These are phyloP conservation scores for Vachellia pachyceras DNA, from an alignment of 306 rosid genomes.

Conservation along the genomic window DNA sequence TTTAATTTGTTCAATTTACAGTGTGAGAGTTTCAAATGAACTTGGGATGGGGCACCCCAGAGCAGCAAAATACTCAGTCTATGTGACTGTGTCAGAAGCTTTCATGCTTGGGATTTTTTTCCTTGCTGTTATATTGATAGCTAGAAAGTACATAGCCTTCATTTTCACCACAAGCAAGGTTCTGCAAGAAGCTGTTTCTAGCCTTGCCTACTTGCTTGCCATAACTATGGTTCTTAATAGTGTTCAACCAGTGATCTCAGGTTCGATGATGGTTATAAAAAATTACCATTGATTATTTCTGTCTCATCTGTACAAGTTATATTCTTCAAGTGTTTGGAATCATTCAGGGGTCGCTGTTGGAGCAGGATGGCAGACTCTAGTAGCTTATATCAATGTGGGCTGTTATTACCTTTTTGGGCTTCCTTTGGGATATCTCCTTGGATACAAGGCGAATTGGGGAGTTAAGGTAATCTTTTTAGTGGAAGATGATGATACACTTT, in stretches of 20 bases:
- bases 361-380: slow-evolving; percentile 66
- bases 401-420: slow-evolving; percentile 61
- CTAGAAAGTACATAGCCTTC: slow-evolving; percentile 53
- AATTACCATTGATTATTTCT: neutral
- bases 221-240: slow-evolving; percentile 61
- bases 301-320: neutral
- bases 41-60: slow-evolving; percentile 61
- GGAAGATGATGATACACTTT: no score
- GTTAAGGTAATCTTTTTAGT: slow-evolving; percentile 46
- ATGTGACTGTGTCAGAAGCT: slow-evolving; percentile 51
- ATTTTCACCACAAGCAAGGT: slow-evolving; percentile 49
- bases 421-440: slow-evolving; percentile 60
- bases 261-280: slow-evolving; percentile 22
- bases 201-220: slow-evolving; percentile 59
- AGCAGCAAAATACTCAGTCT: slow-evolving; percentile 59
- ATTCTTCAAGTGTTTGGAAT: neutral
- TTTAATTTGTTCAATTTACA: slow-evolving; percentile 26
- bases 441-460: slow-evolving; percentile 49
- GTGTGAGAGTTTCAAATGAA: slow-evolving; percentile 71
- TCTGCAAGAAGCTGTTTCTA: slow-evolving; percentile 54
- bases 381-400: slow-evolving; percentile 65
- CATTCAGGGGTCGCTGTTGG: slow-evolving; percentile 65
- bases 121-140: slow-evolving; percentile 43
- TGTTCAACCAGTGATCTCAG: slow-evolving; percentile 42
- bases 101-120: slow-evolving; percentile 53